Evolutionary conservation across 768 basidiomycete species (phyloP).

Genomic region (Leccinum subtestaceum): DNA sequence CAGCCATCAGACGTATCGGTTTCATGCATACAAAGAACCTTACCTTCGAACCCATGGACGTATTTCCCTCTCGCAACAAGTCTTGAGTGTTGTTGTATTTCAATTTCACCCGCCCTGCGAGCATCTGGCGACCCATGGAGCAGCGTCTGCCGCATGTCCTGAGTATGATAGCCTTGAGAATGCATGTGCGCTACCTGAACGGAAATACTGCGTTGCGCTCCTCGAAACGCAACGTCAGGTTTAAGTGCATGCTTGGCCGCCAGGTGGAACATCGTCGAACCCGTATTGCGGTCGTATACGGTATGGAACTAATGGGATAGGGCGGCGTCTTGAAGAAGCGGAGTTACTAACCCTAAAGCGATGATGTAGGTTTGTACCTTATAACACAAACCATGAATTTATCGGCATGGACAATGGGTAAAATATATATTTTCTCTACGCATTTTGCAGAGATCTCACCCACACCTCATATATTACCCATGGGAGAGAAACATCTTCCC

Average conservation of each 20-base stretch:
- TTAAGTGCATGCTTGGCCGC: constrained; percentile 16
- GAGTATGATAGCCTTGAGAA: constrained; percentile 27
- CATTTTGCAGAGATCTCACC: constrained; percentile 27
- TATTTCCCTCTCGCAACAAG: constrained; percentile 93
- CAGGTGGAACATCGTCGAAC: constrained; percentile 23
- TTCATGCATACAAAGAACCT: neutral
- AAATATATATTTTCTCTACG: constrained; percentile 5
- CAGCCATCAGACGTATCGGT: constrained; percentile 2
- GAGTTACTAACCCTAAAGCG: constrained; percentile 14
- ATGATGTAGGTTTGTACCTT: neutral
- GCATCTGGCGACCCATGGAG: constrained; percentile 94
- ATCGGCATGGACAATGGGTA: neutral
- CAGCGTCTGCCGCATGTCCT: constrained; percentile 54
- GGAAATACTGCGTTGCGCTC: constrained; percentile 51
- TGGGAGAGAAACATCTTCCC: constrained; percentile 24
- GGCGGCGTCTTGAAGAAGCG: constrained; percentile 15
- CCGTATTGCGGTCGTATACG: neutral
- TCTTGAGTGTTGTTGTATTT: constrained; percentile 78
- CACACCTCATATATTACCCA: constrained; percentile 44
- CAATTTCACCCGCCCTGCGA: constrained; percentile 74
- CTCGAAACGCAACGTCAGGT: constrained; percentile 13
- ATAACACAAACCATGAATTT: neutral
- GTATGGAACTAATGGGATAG: constrained; percentile 6
- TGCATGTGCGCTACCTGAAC: constrained; percentile 50
- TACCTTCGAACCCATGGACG: constrained; percentile 86